These are phyloP conservation scores for Monilinia fructigena DNA, from an alignment of 2,329 filamentous ascomycete species.

Conservation along the genomic window DNA sequence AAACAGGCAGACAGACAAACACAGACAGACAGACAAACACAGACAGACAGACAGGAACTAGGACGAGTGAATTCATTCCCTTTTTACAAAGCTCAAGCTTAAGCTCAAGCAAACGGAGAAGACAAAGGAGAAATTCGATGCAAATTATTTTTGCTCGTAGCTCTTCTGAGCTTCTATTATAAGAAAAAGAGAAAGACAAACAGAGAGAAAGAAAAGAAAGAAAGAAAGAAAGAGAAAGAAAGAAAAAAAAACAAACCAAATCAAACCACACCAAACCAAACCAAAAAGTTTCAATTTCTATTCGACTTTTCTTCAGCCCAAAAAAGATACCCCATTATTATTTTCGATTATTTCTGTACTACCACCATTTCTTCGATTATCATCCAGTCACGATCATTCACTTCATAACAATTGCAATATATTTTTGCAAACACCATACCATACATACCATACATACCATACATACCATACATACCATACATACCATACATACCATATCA, in stretches of 20 bases:
- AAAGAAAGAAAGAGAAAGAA: neutral
- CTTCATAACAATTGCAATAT: neutral
- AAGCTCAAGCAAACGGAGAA: neutral
- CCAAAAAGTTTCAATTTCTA: conserved; percentile 11
- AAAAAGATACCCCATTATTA: conserved; percentile 20
- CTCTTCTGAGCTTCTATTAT: conserved; percentile 22
- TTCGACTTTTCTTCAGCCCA: conserved; percentile 9
- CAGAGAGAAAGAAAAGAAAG: neutral
- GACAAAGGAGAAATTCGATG: conserved; percentile 19
- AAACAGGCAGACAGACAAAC: too few relatives aligned
- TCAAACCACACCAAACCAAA: neutral
- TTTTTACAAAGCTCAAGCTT: too few relatives aligned
- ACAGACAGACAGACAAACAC: too few relatives aligned
- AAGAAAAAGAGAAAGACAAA: neutral
- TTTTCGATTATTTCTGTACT: conserved; percentile 17
- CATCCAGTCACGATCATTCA: conserved; percentile 8
- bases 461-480: neutral
- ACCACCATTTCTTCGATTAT: conserved; percentile 1
- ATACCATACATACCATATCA: neutral
- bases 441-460: neutral
- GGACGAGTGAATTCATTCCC: neutral
- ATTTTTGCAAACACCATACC: neutral
- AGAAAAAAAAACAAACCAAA: neutral
- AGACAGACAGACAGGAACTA: too few relatives aligned
- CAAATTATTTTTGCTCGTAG: conserved; percentile 22